Percentiles rank a stretch among this genome's conserved stretches.
Evolutionary conservation across 352 stramenopile genomes (phyloP).

Genomic region (Pythium utonaiense): DNA sequence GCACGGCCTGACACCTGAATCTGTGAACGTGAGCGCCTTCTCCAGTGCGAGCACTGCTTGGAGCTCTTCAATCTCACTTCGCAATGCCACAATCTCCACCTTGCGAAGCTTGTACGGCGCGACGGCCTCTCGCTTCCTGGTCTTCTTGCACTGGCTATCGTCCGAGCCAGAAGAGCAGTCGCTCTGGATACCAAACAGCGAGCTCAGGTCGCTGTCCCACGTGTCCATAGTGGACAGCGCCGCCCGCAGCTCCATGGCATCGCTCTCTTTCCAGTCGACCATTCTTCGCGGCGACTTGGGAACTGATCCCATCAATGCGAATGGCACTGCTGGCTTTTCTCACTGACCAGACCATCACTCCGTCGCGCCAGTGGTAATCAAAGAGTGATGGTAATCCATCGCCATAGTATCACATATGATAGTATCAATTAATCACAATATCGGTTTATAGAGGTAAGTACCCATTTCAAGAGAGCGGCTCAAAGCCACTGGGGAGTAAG

Average conservation of each 20-base stretch:
- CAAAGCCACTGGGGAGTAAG: too few species aligned
- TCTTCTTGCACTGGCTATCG: neutral
- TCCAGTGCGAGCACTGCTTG: slow-evolving; percentile 6
- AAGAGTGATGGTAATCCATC: too few species aligned
- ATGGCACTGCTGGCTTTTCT: too few species aligned
- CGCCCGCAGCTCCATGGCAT: neutral
- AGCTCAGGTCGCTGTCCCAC: neutral
- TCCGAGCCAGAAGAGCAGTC: neutral
- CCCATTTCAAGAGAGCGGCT: too few species aligned
- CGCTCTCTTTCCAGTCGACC: neutral
- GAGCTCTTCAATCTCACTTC: slow-evolving; percentile 5
- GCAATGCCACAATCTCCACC: neutral
- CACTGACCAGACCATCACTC: too few species aligned
- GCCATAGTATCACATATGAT: too few species aligned
- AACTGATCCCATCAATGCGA: too few species aligned
- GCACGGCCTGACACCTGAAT: too few species aligned
- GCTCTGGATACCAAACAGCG: neutral
- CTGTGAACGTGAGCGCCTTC: neutral
- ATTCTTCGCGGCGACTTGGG: too few species aligned
- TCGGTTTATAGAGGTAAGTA: too few species aligned
- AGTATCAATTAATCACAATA: too few species aligned
- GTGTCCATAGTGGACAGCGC: neutral
- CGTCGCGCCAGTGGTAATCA: too few species aligned
- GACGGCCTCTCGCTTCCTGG: neutral
- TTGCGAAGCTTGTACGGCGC: slow-evolving; percentile 15